These are phyloP conservation scores for Hordeum pubiflorum DNA, from an alignment of 202 grass and related monocot genomes.

Conservation along the genomic window DNA sequence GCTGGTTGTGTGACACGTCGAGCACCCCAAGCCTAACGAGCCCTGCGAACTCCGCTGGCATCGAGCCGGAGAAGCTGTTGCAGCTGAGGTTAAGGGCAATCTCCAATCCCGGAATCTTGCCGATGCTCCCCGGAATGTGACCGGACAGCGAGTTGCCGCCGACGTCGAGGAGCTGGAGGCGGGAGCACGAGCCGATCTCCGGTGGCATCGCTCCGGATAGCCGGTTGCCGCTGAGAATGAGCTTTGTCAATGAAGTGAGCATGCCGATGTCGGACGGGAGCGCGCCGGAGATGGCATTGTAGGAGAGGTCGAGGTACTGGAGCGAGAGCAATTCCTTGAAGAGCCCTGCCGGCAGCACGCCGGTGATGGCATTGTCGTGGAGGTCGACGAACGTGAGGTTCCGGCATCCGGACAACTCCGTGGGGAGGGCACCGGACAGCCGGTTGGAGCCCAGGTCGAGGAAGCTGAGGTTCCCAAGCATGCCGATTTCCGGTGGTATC, in stretches of 20 bases:
- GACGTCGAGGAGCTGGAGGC: constrained; percentile 76
- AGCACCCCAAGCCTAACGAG: constrained; percentile 59
- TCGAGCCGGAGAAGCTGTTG: constrained; percentile 54
- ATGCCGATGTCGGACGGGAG: constrained; percentile 41
- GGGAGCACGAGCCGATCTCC: constrained; percentile 64
- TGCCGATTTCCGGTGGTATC: constrained; percentile 52
- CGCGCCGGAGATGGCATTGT: constrained; percentile 44
- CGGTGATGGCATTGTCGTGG: constrained; percentile 55
- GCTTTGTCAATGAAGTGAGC: constrained; percentile 73
- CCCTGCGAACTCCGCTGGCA: constrained; percentile 49
- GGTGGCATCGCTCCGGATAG: constrained; percentile 42
- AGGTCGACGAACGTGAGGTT: constrained; percentile 83
- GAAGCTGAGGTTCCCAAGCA: constrained; percentile 67
- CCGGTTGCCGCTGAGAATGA: constrained; percentile 52
- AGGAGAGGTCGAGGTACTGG: constrained; percentile 76
- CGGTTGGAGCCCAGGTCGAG: constrained; percentile 63
- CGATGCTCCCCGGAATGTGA: constrained; percentile 48
- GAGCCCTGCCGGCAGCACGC: constrained; percentile 40
- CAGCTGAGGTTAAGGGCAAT: constrained; percentile 80
- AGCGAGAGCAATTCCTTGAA: constrained; percentile 50
- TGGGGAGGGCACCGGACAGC: constrained; percentile 40
- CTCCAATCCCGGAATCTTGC: constrained; percentile 61
- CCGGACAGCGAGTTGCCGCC: constrained; percentile 56
- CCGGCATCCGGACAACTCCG: constrained; percentile 38
- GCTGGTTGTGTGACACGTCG: constrained; percentile 71